phyloP scores from a whole-genome alignment of 805 yeast species.

The Candida easanensis region DNA sequence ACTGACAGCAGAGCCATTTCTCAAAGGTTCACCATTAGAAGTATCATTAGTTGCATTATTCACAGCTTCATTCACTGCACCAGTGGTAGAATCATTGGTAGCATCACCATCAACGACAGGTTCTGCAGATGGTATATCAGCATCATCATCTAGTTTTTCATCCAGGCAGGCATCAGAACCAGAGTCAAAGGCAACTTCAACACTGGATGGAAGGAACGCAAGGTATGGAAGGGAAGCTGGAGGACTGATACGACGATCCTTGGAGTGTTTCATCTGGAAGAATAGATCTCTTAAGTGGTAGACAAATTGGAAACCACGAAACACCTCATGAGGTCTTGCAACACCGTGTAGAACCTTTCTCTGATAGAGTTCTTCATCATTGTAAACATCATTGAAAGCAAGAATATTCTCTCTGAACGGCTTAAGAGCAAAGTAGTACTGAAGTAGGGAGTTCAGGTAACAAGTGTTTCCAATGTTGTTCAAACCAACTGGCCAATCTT shows the following conservation, averaged over 20 bases:
- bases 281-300: conserved; percentile 70
- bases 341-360: conserved; percentile 87
- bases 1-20: too few species aligned
- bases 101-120: too few species aligned
- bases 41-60: too few species aligned
- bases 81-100: too few species aligned
- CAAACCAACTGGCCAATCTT: conserved; percentile 85
- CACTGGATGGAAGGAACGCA: conserved; percentile 74
- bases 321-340: conserved; percentile 75
- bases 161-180: too few species aligned
- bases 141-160: too few species aligned
- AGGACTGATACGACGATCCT: conserved; percentile 70
- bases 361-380: conserved; percentile 32
- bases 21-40: too few species aligned
- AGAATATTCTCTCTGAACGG: conserved; percentile 73
- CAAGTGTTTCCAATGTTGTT: conserved; percentile 96
- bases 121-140: not conserved
- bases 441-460: conserved; percentile 85
- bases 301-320: conserved; percentile 79
- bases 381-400: conserved; percentile 43
- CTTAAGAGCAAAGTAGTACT: conserved; percentile 81
- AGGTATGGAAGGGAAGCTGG: conserved; percentile 80
- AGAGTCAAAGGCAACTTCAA: conserved; percentile 55
- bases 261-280: conserved; percentile 61
- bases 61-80: too few species aligned